Evolutionary conservation across 441 rosid species (phyloP).

Genomic region (Mallotus repandus): DNA sequence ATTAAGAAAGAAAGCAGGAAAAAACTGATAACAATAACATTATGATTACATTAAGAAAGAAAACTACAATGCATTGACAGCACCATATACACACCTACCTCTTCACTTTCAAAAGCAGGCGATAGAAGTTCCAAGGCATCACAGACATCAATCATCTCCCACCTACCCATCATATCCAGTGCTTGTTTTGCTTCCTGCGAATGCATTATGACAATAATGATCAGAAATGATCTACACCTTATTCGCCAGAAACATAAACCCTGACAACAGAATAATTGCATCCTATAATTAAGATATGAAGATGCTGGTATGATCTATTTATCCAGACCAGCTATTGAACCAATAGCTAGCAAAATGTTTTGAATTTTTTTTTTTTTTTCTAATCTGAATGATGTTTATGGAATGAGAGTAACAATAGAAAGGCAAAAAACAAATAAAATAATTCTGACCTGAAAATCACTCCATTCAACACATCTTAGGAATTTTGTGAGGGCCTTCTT

Average conservation of each 20-base stretch:
- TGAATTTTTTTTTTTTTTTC: neutral
- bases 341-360: neutral
- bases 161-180: constrained; percentile 81
- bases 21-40: neutral
- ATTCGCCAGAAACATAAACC: constrained; percentile 6
- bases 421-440: constrained; percentile 11
- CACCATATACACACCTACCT: constrained; percentile 43
- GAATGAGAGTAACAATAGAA: neutral
- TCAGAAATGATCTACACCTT: constrained; percentile 15
- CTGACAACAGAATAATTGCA: neutral
- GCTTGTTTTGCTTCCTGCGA: constrained; percentile 99
- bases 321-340: constrained; percentile 1
- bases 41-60: no score
- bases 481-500: constrained; percentile 97
- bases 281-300: neutral
- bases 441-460: constrained; percentile 83
- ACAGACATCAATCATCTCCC: constrained; percentile 92
- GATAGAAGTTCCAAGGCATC: constrained; percentile 98
- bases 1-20: no score
- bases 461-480: constrained; percentile 97
- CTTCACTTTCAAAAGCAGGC: constrained; percentile 95
- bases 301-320: neutral
- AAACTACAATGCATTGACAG: no score
- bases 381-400: neutral
- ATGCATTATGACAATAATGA: constrained; percentile 30